These are phyloP conservation scores for Inonotus hispidus DNA, from an alignment of 1,284 basidiomycete species.

Conservation along the genomic window DNA sequence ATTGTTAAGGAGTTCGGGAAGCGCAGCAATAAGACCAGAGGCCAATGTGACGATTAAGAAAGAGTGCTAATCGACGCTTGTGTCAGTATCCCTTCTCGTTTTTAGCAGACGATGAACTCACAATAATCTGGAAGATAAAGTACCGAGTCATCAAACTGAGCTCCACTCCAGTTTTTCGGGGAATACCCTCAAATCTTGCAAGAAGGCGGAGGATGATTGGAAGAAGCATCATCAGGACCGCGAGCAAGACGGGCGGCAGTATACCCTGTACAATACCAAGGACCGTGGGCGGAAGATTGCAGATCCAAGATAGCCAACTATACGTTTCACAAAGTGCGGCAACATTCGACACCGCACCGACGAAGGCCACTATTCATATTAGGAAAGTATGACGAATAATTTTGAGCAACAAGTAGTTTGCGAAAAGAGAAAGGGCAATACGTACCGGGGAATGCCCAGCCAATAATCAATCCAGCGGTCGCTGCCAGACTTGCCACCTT, in stretches of 20 bases:
- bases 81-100: not conserved
- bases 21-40: conserved; percentile 73
- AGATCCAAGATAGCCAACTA: conserved; percentile 81
- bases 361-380: conserved; percentile 57
- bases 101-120: conserved; percentile 36
- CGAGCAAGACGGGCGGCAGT: conserved; percentile 79
- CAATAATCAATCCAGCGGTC: conserved; percentile 62
- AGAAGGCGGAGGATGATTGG: conserved; percentile 83
- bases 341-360: conserved; percentile 85
- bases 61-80: conserved; percentile 55
- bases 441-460: conserved; percentile 60
- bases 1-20: conserved; percentile 54
- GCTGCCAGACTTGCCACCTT: conserved; percentile 51
- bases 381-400: too few species aligned
- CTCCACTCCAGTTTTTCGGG: conserved; percentile 78
- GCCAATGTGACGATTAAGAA: conserved; percentile 85
- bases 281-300: conserved; percentile 53
- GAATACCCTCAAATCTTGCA: conserved; percentile 76
- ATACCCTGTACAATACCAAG: conserved; percentile 91
- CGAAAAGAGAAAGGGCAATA: not conserved
- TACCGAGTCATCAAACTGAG: conserved; percentile 87
- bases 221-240: conserved; percentile 87
- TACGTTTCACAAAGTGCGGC: conserved; percentile 60
- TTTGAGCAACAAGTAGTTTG: not conserved
- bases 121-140: conserved; percentile 89